phyloP scores from a whole-genome alignment of 371 early-diverging fungal species.

The Mucor lusitanicus region DNA sequence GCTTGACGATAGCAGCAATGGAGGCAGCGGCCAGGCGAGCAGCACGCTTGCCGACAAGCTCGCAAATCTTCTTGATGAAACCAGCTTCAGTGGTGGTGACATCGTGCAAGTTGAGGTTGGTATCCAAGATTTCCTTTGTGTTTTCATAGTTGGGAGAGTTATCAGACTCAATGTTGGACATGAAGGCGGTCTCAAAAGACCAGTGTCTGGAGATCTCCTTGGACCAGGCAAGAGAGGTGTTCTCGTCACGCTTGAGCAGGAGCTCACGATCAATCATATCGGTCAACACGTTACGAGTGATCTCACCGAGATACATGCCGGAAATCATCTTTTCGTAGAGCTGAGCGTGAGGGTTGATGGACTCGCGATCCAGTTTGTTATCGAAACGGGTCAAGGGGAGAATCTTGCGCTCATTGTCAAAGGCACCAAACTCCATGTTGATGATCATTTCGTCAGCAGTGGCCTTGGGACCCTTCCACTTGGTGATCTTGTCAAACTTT shows the following conservation, averaged over 20 bases:
- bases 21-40: constrained; percentile 86
- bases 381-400: constrained; percentile 75
- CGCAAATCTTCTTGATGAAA: constrained; percentile 81
- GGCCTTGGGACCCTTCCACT: constrained; percentile 63
- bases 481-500: constrained; percentile 67
- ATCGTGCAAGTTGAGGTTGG: constrained; percentile 62
- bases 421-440: constrained; percentile 81
- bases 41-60: constrained; percentile 86
- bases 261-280: constrained; percentile 83
- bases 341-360: constrained; percentile 62
- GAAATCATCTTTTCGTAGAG: constrained; percentile 82
- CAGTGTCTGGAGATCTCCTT: constrained; percentile 71
- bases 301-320: constrained; percentile 83
- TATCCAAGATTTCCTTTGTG: constrained; percentile 78
- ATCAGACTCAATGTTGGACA: constrained; percentile 92
- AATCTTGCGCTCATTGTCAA: constrained; percentile 59
- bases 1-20: constrained; percentile 81
- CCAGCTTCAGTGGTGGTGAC: constrained; percentile 79
- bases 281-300: constrained; percentile 76
- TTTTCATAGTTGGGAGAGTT: constrained; percentile 60
- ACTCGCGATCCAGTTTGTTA: constrained; percentile 57
- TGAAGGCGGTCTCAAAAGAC: constrained; percentile 88
- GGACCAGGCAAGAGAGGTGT: constrained; percentile 46
- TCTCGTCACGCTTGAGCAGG: constrained; percentile 65
- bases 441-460: constrained; percentile 80